Base-by-base conservation (phyloP, 2,329 filamentous ascomycete genomes). In the Cryphonectria carpinicola region DNA sequence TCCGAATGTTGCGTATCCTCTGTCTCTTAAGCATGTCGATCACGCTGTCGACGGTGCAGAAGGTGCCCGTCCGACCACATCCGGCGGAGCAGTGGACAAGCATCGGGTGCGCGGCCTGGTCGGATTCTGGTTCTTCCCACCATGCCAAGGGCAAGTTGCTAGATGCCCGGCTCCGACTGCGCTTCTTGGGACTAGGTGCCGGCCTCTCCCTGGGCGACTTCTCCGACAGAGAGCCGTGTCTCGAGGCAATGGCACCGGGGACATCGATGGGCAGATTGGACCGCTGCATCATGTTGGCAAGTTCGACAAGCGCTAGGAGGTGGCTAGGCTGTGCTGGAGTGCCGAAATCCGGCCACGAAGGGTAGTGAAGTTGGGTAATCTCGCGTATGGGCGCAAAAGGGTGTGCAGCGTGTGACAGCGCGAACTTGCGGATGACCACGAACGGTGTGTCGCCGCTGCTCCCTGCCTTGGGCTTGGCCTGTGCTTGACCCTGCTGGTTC, bases 1-100 rank as follows among this genome's bases (percentile, higher is more conserved):
- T 67, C 46, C 71, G 71, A 35, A 74, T 65, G n/a, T 74, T 69
- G 58, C 74, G 75, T 66, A 83, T 80, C 43, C 84, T 87, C 80
- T 97, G 94, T n/a, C 93, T 90, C 83, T 97, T 97, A 72, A 99
- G 83, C 93, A 98, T 97, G 80, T 98, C 95, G 70, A 98, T 91
- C 11, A 98, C 96, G 54, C 92, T 95, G 79, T 98, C 96, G 22
- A 98, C 94, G 0, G 96, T 97, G 80, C 96, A 98, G 78, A 98
- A 99, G 0, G 96, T 95, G 4, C 96, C 96, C 0, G 96, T 99
- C 19, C 96, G 92, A 0, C 96, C 96, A 81, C 96, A 99, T 0
- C 96, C 96, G 4, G 96, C 96, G 68, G 94, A 97, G 82, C 96
- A 99, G 79, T 99, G 96, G 0, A 99, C 95, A 32, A 99, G 80